phyloP scores from a whole-genome alignment of 2,329 filamentous ascomycete genomes.

The Diaporthe sp. region DNA sequence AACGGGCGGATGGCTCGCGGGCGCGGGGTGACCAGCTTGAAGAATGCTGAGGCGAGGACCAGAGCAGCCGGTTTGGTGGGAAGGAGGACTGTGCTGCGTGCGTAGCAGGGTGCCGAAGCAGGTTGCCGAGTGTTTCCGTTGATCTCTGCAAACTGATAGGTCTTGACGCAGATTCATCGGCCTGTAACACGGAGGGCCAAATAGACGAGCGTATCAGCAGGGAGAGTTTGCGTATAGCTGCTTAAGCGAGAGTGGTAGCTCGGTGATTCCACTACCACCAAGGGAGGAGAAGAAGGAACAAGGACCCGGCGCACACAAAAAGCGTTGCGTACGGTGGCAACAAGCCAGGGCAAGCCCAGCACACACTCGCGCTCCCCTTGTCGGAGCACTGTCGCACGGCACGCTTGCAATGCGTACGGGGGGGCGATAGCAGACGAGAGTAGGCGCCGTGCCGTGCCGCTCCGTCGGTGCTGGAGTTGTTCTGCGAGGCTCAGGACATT shows the following conservation, averaged over 20 bases:
- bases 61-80: constrained; percentile 5
- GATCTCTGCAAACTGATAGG: constrained; percentile 34
- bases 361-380: neutral
- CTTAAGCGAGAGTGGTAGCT: constrained; percentile 37
- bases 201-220: constrained; percentile 37
- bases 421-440: neutral
- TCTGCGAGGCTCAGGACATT: neutral
- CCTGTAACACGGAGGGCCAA: constrained; percentile 33
- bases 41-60: constrained; percentile 15
- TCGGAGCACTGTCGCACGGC: constrained; percentile 9
- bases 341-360: neutral
- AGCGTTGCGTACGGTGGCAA: neutral
- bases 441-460: constrained; percentile 7
- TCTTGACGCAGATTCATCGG: constrained; percentile 31
- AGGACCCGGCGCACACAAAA: neutral
- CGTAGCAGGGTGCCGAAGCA: constrained; percentile 23
- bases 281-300: constrained; percentile 15
- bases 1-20: neutral
- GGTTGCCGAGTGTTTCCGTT: constrained; percentile 27
- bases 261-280: constrained; percentile 25
- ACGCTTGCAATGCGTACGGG: neutral
- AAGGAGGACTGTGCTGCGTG: constrained; percentile 21
- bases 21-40: constrained; percentile 22
- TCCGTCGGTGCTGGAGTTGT: neutral
- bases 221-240: constrained; percentile 33